These are phyloP conservation scores for Phytophthora tentaculata DNA, from an alignment of 352 stramenopile species.

Conservation along the genomic window DNA sequence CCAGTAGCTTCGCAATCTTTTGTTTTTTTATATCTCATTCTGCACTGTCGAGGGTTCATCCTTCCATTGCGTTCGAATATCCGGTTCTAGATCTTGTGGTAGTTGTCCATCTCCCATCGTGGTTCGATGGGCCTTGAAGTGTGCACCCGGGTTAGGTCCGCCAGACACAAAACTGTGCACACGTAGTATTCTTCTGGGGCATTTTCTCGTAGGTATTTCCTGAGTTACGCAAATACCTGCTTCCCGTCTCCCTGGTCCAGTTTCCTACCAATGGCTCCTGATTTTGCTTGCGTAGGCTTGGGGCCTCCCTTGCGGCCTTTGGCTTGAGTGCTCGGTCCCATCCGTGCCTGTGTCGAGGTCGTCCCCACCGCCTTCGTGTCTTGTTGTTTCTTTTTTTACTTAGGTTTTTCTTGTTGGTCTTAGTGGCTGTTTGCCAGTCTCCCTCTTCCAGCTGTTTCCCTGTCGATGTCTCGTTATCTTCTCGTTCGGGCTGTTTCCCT, in stretches of 20 bases:
- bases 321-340: no score
- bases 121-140: not conserved
- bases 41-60: not conserved
- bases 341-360: no score
- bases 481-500: no score
- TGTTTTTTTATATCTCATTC: slow-evolving; percentile 1
- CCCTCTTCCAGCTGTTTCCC: no score
- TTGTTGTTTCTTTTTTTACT: no score
- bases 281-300: no score
- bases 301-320: no score
- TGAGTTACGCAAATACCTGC: not conserved
- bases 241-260: not conserved
- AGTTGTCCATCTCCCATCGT: not conserved
- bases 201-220: not conserved
- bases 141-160: not conserved
- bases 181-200: not conserved
- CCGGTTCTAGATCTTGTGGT: not conserved
- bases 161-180: not conserved
- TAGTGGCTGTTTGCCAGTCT: no score
- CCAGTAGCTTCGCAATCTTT: slow-evolving; percentile 2
- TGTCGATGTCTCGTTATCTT: no score
- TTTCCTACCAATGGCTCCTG: no score
- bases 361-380: no score
- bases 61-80: not conserved
- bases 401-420: no score